Evolutionary conservation across 2,329 filamentous ascomycete genomes (phyloP).

Genomic region (Tricladium varicosporioides): DNA sequence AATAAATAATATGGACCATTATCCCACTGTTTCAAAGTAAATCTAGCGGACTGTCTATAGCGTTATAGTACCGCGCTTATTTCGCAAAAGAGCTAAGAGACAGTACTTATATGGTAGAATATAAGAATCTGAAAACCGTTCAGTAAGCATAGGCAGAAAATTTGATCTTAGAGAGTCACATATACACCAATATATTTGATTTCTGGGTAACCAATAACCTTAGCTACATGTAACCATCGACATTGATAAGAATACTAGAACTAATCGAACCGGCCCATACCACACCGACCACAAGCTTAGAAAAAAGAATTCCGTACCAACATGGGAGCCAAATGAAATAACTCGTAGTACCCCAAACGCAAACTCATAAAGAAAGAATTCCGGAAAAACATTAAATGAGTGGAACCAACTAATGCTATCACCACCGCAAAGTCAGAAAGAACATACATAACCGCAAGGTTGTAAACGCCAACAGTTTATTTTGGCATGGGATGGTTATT

Average conservation of each 20-base stretch:
- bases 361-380: too few relatives aligned
- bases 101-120: background rate
- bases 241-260: background rate
- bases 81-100: background rate
- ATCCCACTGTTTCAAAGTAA: background rate
- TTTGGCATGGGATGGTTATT: background rate
- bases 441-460: background rate
- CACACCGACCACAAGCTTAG: too few relatives aligned
- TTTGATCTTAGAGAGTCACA: background rate
- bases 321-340: too few relatives aligned
- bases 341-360: too few relatives aligned
- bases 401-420: background rate
- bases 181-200: background rate
- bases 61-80: background rate
- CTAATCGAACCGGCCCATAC: background rate
- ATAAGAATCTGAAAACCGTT: background rate
- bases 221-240: background rate
- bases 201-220: background rate
- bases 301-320: too few relatives aligned
- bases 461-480: background rate
- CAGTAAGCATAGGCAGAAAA: background rate
- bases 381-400: too few relatives aligned
- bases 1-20: background rate
- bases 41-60: background rate
- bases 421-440: background rate